Percentiles rank a stretch among this genome's conserved stretches.
These are phyloP conservation scores for Pyronema omphalodes DNA, from an alignment of 495 filamentous ascomycete species.

Conservation along the genomic window DNA sequence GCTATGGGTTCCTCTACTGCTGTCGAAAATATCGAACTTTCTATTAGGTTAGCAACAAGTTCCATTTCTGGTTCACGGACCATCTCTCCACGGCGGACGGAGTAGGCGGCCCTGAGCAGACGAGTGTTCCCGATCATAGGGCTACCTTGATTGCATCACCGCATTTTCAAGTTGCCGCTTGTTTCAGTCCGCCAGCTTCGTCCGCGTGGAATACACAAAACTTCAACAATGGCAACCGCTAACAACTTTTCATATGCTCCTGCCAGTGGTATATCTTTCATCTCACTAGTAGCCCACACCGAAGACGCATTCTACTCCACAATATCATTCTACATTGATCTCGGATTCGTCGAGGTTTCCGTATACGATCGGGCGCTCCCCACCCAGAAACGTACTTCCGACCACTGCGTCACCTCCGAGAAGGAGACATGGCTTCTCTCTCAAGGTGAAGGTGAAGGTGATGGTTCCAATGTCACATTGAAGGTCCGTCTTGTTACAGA, in stretches of 20 bases:
- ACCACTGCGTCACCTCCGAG: conserved; percentile 23
- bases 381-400: conserved; percentile 11
- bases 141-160: not conserved
- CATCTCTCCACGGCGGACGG: no score
- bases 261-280: conserved; percentile 21
- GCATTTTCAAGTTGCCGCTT: not conserved
- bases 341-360: conserved; percentile 20
- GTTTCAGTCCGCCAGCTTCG: not conserved
- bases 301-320: conserved; percentile 22
- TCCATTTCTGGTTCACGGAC: not conserved
- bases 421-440: conserved; percentile 24
- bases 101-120: not conserved
- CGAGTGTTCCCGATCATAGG: not conserved
- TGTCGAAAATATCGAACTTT: not conserved
- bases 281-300: conserved; percentile 21
- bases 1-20: not conserved
- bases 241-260: not conserved
- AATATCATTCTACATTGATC: conserved; percentile 22
- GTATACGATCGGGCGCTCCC: conserved; percentile 22
- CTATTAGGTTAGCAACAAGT: not conserved
- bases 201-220: not conserved
- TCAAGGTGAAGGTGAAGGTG: conserved; percentile 4
- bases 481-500: conserved; percentile 20
- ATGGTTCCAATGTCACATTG: conserved; percentile 14
- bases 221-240: not conserved